Conservation (phyloP, 768 basidiomycete species). For the Xerocomus spinulosus region DNA sequence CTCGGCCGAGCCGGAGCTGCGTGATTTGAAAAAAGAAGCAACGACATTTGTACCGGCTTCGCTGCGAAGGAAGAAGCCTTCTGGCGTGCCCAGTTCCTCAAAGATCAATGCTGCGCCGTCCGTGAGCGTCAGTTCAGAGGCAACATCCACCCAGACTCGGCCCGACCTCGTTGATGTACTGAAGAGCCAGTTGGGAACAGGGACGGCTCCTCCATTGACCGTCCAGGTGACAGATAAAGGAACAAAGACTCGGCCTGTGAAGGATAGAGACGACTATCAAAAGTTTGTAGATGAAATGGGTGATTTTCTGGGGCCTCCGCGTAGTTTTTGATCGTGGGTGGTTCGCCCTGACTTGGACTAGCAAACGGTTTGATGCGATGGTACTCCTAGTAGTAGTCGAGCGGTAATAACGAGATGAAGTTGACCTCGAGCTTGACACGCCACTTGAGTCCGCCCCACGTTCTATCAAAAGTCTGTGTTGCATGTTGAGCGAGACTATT, state of each 20-base stretch:
- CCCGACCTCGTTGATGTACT: slow-evolving; percentile 65
- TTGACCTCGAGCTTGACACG: no score
- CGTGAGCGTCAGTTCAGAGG: slow-evolving; percentile 32
- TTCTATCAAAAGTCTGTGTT: neutral
- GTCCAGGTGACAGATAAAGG: slow-evolving; percentile 14
- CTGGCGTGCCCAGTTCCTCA: slow-evolving; percentile 31
- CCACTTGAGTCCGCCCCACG: neutral
- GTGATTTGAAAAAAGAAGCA: slow-evolving; percentile 93
- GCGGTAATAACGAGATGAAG: neutral
- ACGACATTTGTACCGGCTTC: slow-evolving; percentile 86
- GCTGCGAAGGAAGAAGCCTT: slow-evolving; percentile 67
- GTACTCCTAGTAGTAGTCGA: no score
- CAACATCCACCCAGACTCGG: slow-evolving; percentile 36
- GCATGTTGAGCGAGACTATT: slow-evolving; percentile 39
- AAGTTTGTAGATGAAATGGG: slow-evolving; percentile 75
- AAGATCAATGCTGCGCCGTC: slow-evolving; percentile 65
- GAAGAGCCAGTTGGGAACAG: slow-evolving; percentile 54
- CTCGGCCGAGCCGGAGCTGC: slow-evolving; percentile 79
- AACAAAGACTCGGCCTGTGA: slow-evolving; percentile 27
- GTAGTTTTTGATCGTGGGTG: slow-evolving; percentile 11
- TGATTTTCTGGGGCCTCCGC: slow-evolving; percentile 47
- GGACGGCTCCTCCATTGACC: slow-evolving; percentile 19
- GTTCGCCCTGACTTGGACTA: no score
- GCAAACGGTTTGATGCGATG: no score
- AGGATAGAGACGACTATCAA: slow-evolving; percentile 64